These are phyloP conservation scores for Botrytis medusae DNA, from an alignment of 2,329 filamentous ascomycete genomes.

Conservation along the genomic window DNA sequence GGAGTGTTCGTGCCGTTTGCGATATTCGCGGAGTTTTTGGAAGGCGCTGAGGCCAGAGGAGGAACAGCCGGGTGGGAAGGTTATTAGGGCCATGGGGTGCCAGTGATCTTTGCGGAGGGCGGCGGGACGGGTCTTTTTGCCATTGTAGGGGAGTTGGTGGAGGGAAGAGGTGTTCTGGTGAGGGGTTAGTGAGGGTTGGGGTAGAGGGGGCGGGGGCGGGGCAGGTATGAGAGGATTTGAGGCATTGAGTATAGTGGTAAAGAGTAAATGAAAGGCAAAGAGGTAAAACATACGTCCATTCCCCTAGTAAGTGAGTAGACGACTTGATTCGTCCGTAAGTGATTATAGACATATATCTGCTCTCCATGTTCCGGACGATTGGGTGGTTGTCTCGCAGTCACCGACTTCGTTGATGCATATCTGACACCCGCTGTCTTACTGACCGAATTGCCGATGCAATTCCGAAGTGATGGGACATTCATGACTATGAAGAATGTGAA, in stretches of 20 bases:
- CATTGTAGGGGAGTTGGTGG: conserved; percentile 62
- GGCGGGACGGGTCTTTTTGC: conserved; percentile 64
- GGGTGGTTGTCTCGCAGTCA: conserved; percentile 6
- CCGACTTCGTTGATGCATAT: conserved; percentile 24
- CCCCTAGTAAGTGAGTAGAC: conserved; percentile 43
- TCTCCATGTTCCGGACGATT: conserved; percentile 38
- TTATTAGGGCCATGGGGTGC: conserved; percentile 59
- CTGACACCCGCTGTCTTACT: conserved; percentile 19
- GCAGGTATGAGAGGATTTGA: neutral
- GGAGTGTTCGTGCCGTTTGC: conserved; percentile 59
- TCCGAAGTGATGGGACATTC: conserved; percentile 25
- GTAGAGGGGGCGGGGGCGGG: neutral
- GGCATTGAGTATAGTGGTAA: neutral
- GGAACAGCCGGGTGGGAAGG: conserved; percentile 54
- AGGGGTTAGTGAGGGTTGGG: conserved; percentile 1
- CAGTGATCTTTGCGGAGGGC: conserved; percentile 68
- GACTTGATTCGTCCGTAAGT: conserved; percentile 44
- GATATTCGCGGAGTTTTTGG: conserved; percentile 65
- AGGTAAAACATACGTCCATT: conserved; percentile 37
- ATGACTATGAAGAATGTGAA: conserved; percentile 25
- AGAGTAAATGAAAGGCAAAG: neutral
- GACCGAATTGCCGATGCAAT: conserved; percentile 15
- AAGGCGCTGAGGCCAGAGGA: conserved; percentile 58
- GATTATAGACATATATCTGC: conserved; percentile 43
- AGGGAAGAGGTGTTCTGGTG: conserved; percentile 48